Percentiles rank a stretch among this genome's conserved stretches.
Conservation (phyloP, 805 yeast species). For the Metschnikowia continentalis region DNA sequence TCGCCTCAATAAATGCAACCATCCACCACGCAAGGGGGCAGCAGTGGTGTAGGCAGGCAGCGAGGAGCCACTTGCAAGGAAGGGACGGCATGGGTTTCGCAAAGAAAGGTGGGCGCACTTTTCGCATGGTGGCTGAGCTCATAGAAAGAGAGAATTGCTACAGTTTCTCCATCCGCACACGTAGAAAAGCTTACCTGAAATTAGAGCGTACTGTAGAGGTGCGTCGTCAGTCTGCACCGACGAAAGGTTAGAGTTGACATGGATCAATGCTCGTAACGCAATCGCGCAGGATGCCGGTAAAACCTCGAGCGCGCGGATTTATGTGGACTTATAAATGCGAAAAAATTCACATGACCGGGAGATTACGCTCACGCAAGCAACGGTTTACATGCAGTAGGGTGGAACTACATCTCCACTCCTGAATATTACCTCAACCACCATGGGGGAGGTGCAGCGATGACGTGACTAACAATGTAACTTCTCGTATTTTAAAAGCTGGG, state of each 20-base stretch:
- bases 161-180: not conserved
- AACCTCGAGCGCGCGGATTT: slow-evolving; percentile 2
- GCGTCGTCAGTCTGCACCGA: not conserved
- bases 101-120: not conserved
- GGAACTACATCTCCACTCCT: not conserved
- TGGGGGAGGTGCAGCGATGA: too few species aligned
- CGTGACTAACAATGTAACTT: too few species aligned
- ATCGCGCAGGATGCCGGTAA: not conserved
- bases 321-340: not conserved
- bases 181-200: not conserved
- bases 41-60: too few species aligned
- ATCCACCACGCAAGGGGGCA: not conserved
- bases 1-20: not conserved
- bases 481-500: not conserved
- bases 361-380: not conserved
- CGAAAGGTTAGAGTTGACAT: slow-evolving; percentile 2
- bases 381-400: not conserved
- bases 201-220: not conserved
- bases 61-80: too few species aligned
- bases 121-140: not conserved
- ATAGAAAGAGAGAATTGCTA: not conserved
- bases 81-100: not conserved
- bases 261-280: not conserved
- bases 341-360: not conserved
- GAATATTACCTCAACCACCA: not conserved